These are phyloP conservation scores for Mucor piriformis DNA, from an alignment of 371 early-diverging fungal species.

Conservation along the genomic window DNA sequence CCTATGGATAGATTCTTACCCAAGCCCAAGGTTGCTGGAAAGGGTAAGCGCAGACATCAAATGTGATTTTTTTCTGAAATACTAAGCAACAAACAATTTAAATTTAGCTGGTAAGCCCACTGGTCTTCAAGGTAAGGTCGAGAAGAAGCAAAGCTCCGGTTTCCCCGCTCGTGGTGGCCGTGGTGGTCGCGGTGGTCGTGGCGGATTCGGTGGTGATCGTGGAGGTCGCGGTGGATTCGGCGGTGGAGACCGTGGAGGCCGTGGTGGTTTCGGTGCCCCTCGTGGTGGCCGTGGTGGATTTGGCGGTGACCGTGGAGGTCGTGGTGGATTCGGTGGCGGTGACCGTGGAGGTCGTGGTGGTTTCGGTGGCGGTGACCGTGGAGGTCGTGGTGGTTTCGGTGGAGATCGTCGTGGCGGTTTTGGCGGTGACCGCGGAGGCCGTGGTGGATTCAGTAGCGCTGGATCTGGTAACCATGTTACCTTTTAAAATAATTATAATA, in stretches of 20 bases:
- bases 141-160: constrained; percentile 54
- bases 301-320: constrained; percentile 13
- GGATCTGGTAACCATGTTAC: constrained; percentile 15
- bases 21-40: constrained; percentile 80
- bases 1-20: constrained; percentile 97
- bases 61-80: not conserved
- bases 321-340: constrained; percentile 19
- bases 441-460: constrained; percentile 11
- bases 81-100: no score
- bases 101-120: constrained; percentile 39
- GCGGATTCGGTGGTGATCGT: constrained; percentile 22
- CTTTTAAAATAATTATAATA: constrained; percentile 9
- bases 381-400: constrained; percentile 15
- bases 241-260: constrained; percentile 6
- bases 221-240: constrained; percentile 5
- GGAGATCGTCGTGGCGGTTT: constrained; percentile 10
- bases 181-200: constrained; percentile 23
- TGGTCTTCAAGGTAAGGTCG: constrained; percentile 52
- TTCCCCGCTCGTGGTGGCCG: constrained; percentile 10
- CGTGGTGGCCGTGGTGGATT: constrained; percentile 14
- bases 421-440: not conserved
- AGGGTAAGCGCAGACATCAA: constrained; percentile 43
- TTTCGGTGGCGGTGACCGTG: not conserved
- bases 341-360: constrained; percentile 19
- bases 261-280: constrained; percentile 13